Evolutionary conservation across 768 basidiomycete genomes (phyloP).

Genomic region (Mycena belliarum): DNA sequence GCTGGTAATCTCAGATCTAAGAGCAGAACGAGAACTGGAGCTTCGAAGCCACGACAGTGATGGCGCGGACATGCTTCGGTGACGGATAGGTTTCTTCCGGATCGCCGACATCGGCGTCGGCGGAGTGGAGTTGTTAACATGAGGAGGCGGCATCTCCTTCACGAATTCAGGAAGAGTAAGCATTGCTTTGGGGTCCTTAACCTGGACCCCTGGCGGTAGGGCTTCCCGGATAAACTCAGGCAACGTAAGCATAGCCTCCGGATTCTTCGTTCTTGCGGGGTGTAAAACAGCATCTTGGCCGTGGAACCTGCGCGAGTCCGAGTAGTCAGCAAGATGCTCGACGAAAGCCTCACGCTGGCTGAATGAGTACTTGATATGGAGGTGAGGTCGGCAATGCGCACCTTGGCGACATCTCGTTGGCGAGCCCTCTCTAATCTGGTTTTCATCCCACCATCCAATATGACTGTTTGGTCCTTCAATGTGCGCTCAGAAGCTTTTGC

Average conservation of each 20-base stretch:
- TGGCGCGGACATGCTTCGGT: constrained; percentile 61
- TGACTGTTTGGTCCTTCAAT: constrained; percentile 68
- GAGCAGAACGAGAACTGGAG: constrained; percentile 30
- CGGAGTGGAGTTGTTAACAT: constrained; percentile 18
- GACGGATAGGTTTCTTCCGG: constrained; percentile 36
- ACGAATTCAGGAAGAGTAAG: constrained; percentile 63
- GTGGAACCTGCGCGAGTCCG: constrained; percentile 71
- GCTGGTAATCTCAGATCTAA: constrained; percentile 24
- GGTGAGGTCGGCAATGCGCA: constrained; percentile 23
- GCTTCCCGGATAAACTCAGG: constrained; percentile 67
- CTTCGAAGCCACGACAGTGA: constrained; percentile 59
- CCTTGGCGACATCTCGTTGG: constrained; percentile 64
- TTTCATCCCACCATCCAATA: constrained; percentile 63
- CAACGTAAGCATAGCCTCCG: constrained; percentile 53
- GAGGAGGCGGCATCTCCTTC: constrained; percentile 44
- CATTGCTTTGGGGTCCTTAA: constrained; percentile 46
- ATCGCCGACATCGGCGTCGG: constrained; percentile 15
- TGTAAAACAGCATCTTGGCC: constrained; percentile 75
- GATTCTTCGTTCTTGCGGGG: constrained; percentile 42
- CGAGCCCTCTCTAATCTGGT: constrained; percentile 54
- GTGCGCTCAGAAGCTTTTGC: constrained; percentile 70
- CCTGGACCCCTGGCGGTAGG: constrained; percentile 35
- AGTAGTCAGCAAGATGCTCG: constrained; percentile 69
- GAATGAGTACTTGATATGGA: not conserved
- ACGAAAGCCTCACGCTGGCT: constrained; percentile 73